Evolutionary conservation across 2,329 filamentous ascomycete genomes (phyloP).

Genomic region (Fusarium tjaetaba): DNA sequence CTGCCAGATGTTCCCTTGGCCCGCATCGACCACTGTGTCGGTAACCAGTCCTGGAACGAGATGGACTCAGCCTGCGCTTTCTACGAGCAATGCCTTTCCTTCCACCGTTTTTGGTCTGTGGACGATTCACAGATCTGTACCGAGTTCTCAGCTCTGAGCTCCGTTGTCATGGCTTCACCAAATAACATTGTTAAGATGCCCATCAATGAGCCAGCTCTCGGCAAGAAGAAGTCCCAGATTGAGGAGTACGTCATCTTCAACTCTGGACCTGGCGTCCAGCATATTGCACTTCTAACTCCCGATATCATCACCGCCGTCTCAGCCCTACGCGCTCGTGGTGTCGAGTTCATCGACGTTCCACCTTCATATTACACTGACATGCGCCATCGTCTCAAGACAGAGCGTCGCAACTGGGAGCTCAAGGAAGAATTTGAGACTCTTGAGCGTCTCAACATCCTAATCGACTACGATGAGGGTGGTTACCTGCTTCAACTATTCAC

Average conservation of each 20-base stretch:
- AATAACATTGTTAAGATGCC: constrained; percentile 96
- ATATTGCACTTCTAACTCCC: constrained; percentile 85
- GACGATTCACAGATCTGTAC: constrained; percentile 94
- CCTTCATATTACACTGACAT: constrained; percentile 86
- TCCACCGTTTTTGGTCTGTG: constrained; percentile 98
- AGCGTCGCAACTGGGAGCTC: constrained; percentile 69
- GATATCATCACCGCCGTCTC: constrained; percentile 83
- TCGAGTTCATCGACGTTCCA: constrained; percentile 93
- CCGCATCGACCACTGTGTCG: constrained; percentile 94
- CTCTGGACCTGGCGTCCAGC: constrained; percentile 88
- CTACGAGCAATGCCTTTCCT: constrained; percentile 89
- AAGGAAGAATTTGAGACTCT: constrained; percentile 83
- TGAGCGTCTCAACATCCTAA: constrained; percentile 83
- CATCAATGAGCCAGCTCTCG: constrained; percentile 93
- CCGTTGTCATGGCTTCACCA: constrained; percentile 87
- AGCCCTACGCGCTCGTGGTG: constrained; percentile 83
- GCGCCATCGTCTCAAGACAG: constrained; percentile 75
- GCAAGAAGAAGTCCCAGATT: constrained; percentile 93
- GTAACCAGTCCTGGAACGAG: constrained; percentile 95
- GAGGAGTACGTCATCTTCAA: constrained; percentile 95
- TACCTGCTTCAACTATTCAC: constrained; percentile 83
- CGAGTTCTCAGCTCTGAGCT: constrained; percentile 88
- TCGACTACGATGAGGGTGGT: constrained; percentile 93
- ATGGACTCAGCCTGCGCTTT: constrained; percentile 75
- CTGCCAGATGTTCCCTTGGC: constrained; percentile 74